A percentile compares a stretch with the other conserved stretches of the same genome.
These are phyloP conservation scores for Lasiodiplodia gonubiensis DNA, from an alignment of 2,329 filamentous ascomycete genomes.

Conservation along the genomic window DNA sequence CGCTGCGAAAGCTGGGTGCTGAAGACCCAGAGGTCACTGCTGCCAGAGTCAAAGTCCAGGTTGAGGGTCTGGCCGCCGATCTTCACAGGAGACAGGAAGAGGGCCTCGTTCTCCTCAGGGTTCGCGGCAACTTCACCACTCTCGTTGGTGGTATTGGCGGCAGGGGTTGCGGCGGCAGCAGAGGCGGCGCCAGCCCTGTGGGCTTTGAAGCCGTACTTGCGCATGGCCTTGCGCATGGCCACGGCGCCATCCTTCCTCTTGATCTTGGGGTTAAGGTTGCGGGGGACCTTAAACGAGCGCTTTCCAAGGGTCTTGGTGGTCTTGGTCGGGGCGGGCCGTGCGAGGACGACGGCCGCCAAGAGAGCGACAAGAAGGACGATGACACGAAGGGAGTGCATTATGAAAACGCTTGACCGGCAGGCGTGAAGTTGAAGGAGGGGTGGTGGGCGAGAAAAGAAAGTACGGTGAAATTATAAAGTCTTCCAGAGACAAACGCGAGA, in stretches of 20 bases:
- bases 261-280: slow-evolving; percentile 60
- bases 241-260: slow-evolving; percentile 60
- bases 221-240: slow-evolving; percentile 69
- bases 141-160: slow-evolving; percentile 38
- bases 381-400: slow-evolving; percentile 43
- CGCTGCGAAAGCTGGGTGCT: slow-evolving; percentile 61
- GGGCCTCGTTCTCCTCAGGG: slow-evolving; percentile 68
- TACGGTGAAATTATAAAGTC: slow-evolving; percentile 7
- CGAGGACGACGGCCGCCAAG: slow-evolving; percentile 54
- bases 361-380: slow-evolving; percentile 55
- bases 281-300: slow-evolving; percentile 67
- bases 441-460: neutral
- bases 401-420: slow-evolving; percentile 31
- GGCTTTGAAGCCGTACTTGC: slow-evolving; percentile 66
- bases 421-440: slow-evolving; percentile 1
- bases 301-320: slow-evolving; percentile 49
- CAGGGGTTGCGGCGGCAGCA: slow-evolving; percentile 39
- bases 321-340: slow-evolving; percentile 49
- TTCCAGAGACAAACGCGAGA: slow-evolving; percentile 24
- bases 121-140: slow-evolving; percentile 67
- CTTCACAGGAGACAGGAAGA: slow-evolving; percentile 73
- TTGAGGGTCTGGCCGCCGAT: slow-evolving; percentile 72
- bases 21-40: slow-evolving; percentile 64
- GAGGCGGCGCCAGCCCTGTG: slow-evolving; percentile 41
- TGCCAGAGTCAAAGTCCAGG: slow-evolving; percentile 61